Evolutionary conservation across 129 eudicot genomes (phyloP).

Genomic region (Heracleum sosnowskyi): DNA sequence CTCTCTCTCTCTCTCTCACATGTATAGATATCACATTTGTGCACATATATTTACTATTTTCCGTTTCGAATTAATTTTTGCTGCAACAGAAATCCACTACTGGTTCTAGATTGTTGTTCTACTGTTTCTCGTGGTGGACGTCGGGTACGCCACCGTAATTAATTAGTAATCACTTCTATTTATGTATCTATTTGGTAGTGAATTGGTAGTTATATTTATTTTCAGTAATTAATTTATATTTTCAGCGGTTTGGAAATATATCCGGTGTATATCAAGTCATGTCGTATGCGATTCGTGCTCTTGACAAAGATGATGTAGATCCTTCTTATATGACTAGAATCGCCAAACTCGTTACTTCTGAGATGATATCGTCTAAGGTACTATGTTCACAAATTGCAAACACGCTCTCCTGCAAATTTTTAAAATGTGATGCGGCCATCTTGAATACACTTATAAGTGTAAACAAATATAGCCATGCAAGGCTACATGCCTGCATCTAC

Average conservation of each 20-base stretch:
- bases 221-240: not conserved
- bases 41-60: not conserved
- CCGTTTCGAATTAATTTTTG: not conserved
- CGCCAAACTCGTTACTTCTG: conserved; percentile 81
- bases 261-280: conserved; percentile 89
- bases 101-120: conserved; percentile 90
- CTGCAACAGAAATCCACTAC: conserved; percentile 69
- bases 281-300: conserved; percentile 71
- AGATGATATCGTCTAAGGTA: conserved; percentile 89
- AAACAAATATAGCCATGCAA: not conserved
- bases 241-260: conserved; percentile 83
- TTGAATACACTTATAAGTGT: not conserved
- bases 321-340: conserved; percentile 58
- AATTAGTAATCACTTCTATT: not conserved
- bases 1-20: conserved; percentile 15
- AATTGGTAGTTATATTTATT: conserved; percentile 6
- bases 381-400: not conserved
- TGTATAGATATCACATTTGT: conserved; percentile 2
- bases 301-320: conserved; percentile 62
- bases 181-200: not conserved
- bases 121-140: conserved; percentile 92
- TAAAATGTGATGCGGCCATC: not conserved
- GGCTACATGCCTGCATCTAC: not conserved
- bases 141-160: conserved; percentile 41
- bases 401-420: not conserved